Percentiles rank a stretch among this genome's conserved stretches.
phyloP scores from a whole-genome alignment of 139 green algal species.

The Chlamydomonas urium region DNA sequence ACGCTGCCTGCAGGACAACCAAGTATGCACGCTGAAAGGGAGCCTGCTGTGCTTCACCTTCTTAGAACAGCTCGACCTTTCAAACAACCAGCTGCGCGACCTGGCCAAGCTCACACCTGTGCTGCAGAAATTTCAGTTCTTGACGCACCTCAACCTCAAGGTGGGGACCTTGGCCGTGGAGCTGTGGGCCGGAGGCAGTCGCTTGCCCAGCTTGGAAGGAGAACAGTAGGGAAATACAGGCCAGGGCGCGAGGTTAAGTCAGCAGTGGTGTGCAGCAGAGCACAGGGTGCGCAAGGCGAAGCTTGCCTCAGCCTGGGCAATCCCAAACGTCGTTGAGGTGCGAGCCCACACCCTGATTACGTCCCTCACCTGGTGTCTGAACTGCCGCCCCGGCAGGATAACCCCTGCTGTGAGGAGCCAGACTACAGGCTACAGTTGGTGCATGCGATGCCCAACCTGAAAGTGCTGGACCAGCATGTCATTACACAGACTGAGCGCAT shows the following conservation, averaged over 20 bases:
- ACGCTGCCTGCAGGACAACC: slow-evolving; percentile 46
- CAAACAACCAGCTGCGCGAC: slow-evolving; percentile 47
- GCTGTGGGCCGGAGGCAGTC: no score
- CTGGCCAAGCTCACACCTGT: slow-evolving; percentile 45
- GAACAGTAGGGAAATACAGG: no score
- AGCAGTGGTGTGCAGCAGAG: no score
- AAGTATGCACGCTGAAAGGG: slow-evolving; percentile 56
- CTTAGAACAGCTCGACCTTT: slow-evolving; percentile 52
- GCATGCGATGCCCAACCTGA: slow-evolving; percentile 40
- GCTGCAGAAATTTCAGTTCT: slow-evolving; percentile 42
- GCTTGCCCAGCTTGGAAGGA: no score
- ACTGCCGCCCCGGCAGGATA: slow-evolving; percentile 31
- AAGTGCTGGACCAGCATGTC: slow-evolving; percentile 50
- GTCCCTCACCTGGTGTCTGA: background rate
- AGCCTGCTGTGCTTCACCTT: slow-evolving; percentile 46
- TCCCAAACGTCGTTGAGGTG: no score
- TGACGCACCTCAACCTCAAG: slow-evolving; percentile 54
- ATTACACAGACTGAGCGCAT: slow-evolving; percentile 36
- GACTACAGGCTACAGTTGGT: slow-evolving; percentile 57
- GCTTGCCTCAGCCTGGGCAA: no score
- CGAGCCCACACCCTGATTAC: no score
- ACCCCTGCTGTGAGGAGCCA: slow-evolving; percentile 59
- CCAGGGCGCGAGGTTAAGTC: no score
- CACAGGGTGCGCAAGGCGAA: no score
- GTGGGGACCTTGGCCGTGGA: no score